Percentiles rank a stretch among this genome's conserved stretches.
These are phyloP conservation scores for Penicillium corylophilum DNA, from an alignment of 2,329 filamentous ascomycete genomes.

Conservation along the genomic window DNA sequence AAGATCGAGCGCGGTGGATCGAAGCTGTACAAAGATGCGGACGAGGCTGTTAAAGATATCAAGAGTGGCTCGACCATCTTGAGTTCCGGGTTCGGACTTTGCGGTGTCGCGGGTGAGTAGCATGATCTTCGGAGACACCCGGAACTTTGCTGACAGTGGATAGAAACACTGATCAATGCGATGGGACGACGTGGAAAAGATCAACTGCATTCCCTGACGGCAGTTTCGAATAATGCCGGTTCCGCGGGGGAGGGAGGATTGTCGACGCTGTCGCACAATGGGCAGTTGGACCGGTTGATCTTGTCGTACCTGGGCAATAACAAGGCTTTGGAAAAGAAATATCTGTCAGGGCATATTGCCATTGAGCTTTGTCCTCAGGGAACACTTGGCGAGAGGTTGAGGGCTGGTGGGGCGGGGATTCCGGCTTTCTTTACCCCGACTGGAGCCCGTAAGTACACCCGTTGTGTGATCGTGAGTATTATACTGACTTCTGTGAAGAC, in stretches of 20 bases:
- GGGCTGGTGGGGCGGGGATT: conserved; percentile 72
- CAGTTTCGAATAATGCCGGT: conserved; percentile 79
- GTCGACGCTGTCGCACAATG: conserved; percentile 65
- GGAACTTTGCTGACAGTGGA: neutral
- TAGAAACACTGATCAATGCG: conserved; percentile 70
- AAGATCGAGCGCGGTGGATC: conserved; percentile 33
- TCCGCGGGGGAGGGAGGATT: conserved; percentile 67
- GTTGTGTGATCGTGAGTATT: neutral
- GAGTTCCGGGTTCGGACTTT: conserved; percentile 79
- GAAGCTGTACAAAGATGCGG: conserved; percentile 50
- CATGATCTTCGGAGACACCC: neutral
- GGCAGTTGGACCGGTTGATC: conserved; percentile 70
- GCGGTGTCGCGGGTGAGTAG: conserved; percentile 65
- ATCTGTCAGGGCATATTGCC: conserved; percentile 70
- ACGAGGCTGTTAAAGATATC: conserved; percentile 69
- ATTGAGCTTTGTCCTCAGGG: conserved; percentile 77
- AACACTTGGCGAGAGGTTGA: conserved; percentile 51
- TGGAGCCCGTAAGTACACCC: conserved; percentile 56
- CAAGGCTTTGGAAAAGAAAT: conserved; percentile 72
- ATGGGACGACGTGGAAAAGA: conserved; percentile 61
- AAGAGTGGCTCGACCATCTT: conserved; percentile 69
- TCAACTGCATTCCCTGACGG: conserved; percentile 60
- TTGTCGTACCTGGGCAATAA: conserved; percentile 76
- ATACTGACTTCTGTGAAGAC: conserved; percentile 19
- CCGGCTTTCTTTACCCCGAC: conserved; percentile 80